phyloP scores from a whole-genome alignment of 192 early-diverging fungal genomes.

The Coemansia sp. region DNA sequence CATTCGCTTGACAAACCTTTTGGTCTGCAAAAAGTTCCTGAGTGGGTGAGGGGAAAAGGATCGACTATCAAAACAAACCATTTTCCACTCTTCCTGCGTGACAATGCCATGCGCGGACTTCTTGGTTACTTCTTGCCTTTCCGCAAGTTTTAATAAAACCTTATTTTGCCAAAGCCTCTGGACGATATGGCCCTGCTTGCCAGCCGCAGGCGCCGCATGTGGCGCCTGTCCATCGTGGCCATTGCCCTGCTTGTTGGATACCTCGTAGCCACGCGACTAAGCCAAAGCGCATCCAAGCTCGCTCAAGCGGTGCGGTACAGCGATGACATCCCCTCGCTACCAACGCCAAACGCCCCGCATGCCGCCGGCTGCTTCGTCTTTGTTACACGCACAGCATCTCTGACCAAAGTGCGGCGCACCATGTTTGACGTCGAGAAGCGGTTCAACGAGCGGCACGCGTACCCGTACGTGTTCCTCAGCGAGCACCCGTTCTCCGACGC shows the following conservation, averaged over 20 bases:
- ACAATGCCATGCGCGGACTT: no score
- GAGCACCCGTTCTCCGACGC: constrained; percentile 62
- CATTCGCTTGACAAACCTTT: no score
- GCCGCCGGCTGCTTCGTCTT: constrained; percentile 44
- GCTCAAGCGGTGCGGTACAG: constrained; percentile 1
- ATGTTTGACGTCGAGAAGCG: constrained; percentile 62
- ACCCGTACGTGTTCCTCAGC: constrained; percentile 77
- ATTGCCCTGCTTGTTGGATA: not conserved
- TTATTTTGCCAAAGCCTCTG: no score
- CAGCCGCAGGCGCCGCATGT: not conserved
- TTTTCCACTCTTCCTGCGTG: no score
- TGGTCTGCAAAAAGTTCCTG: no score
- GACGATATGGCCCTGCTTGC: not conserved
- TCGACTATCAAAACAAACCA: no score
- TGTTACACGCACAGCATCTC: constrained; percentile 56
- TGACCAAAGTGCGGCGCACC: constrained; percentile 58
- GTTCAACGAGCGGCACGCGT: constrained; percentile 67
- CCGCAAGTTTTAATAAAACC: no score
- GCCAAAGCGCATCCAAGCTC: not conserved
- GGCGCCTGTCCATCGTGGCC: not conserved
- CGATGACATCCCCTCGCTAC: constrained; percentile 11
- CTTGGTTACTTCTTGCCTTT: no score
- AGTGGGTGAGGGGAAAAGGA: no score
- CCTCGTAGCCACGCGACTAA: not conserved
- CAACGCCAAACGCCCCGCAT: not conserved